Conservation (phyloP, 306 rosid species). For the Aeschynomene evenia region DNA sequence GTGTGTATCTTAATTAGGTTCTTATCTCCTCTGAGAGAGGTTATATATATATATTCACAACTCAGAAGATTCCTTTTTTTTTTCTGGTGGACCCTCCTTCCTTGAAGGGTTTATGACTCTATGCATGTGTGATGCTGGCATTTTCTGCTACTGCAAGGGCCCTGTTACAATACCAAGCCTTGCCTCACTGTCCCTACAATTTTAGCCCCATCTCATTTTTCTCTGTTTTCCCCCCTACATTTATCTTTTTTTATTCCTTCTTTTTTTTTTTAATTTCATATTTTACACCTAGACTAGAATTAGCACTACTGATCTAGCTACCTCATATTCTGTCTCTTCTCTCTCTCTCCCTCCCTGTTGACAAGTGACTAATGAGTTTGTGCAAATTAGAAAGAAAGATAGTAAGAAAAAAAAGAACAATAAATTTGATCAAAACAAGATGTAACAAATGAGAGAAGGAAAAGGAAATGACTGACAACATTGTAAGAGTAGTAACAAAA, state of each 20-base stretch:
- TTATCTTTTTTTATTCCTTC: conserved; percentile 16
- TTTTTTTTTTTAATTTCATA: neutral
- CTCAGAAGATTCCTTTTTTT: conserved; percentile 65
- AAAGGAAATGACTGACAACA: neutral
- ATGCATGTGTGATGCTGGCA: conserved; percentile 81
- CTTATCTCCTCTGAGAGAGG: conserved; percentile 3
- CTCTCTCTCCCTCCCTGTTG: neutral
- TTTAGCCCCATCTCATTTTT: neutral
- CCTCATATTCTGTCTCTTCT: neutral
- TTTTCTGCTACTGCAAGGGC: conserved; percentile 45
- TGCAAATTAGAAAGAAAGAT: neutral
- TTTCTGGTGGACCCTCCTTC: conserved; percentile 50
- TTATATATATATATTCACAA: conserved; percentile 36
- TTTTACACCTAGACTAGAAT: neutral
- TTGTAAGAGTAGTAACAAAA: conserved; percentile 24
- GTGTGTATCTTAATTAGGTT: neutral
- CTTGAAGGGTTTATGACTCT: conserved; percentile 50
- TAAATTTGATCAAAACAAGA: neutral
- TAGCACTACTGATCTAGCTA: neutral
- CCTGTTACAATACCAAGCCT: conserved; percentile 28
- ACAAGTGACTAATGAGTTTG: neutral
- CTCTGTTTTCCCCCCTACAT: neutral
- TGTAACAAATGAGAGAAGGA: neutral
- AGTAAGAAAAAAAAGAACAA: neutral
- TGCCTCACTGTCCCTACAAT: conserved; percentile 53